phyloP scores from a whole-genome alignment of 176 grass and related monocot genomes.

The Leersia perrieri region DNA sequence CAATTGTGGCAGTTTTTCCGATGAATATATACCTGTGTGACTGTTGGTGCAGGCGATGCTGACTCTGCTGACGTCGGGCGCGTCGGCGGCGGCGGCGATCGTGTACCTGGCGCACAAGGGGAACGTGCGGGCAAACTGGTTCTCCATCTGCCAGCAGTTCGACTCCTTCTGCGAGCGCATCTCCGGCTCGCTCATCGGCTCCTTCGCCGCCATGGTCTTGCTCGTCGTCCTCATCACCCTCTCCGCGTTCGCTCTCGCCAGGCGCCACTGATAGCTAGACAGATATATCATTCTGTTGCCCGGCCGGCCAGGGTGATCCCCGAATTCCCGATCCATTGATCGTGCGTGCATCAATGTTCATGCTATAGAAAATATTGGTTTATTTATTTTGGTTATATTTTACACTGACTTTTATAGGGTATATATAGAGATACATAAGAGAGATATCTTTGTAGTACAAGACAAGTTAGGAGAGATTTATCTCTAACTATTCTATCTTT shows the following conservation, averaged over 20 bases:
- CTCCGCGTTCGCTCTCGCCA: constrained; percentile 40
- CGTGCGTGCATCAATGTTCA: constrained; percentile 7
- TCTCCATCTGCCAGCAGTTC: constrained; percentile 69
- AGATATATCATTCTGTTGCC: no score
- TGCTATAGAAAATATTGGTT: no score
- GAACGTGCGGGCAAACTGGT: constrained; percentile 64
- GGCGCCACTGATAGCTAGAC: constrained; percentile 29
- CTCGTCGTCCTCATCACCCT: constrained; percentile 46
- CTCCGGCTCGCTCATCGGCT: constrained; percentile 61
- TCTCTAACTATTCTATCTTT: no score
- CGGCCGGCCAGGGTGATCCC: neutral
- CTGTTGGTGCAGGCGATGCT: constrained; percentile 35
- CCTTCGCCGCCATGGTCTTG: constrained; percentile 48
- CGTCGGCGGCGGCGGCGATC: constrained; percentile 49
- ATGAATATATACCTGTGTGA: neutral
- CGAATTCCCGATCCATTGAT: no score
- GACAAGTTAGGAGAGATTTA: no score
- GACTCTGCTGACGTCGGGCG: constrained; percentile 43
- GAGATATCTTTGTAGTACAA: no score
- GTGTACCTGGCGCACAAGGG: constrained; percentile 70
- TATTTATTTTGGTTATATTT: no score
- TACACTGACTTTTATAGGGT: no score
- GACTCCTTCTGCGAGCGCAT: constrained; percentile 69
- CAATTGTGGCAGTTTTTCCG: neutral
- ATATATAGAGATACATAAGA: no score